These are phyloP conservation scores for Gaeumannomyces sp. DNA, from an alignment of 2,329 filamentous ascomycete species.

Conservation along the genomic window DNA sequence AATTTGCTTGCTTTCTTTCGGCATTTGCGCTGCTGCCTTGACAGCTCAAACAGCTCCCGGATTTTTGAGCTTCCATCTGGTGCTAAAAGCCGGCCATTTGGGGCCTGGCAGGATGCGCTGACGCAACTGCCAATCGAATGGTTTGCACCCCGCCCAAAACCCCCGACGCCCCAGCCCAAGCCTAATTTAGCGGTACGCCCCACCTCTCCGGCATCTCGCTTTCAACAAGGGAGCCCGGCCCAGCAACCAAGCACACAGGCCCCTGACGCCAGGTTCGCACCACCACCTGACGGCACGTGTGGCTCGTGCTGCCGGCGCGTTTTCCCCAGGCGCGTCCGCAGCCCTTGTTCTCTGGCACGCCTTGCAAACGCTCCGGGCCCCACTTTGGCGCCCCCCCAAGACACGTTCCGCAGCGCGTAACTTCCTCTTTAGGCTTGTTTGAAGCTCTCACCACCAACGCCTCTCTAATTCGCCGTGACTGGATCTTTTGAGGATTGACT, in stretches of 20 bases:
- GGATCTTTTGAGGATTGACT: background rate
- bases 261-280: no score
- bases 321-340: background rate
- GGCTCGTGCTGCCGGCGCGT: background rate
- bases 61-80: background rate
- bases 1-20: background rate
- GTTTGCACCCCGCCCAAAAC: background rate
- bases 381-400: background rate
- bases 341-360: background rate
- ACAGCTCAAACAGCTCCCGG: background rate
- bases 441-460: conserved; percentile 2
- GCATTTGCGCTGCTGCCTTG: background rate
- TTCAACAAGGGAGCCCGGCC: background rate
- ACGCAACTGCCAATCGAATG: background rate
- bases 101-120: background rate
- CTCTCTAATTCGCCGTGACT: background rate
- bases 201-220: background rate
- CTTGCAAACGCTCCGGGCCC: background rate
- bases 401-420: conserved; percentile 2
- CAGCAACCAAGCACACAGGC: background rate
- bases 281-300: no score
- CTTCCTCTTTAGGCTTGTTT: conserved; percentile 1
- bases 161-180: background rate
- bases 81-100: background rate
- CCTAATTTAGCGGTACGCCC: background rate